Evolutionary conservation across 495 filamentous ascomycete genomes (phyloP).

Genomic region (Aspergillus baeticus): DNA sequence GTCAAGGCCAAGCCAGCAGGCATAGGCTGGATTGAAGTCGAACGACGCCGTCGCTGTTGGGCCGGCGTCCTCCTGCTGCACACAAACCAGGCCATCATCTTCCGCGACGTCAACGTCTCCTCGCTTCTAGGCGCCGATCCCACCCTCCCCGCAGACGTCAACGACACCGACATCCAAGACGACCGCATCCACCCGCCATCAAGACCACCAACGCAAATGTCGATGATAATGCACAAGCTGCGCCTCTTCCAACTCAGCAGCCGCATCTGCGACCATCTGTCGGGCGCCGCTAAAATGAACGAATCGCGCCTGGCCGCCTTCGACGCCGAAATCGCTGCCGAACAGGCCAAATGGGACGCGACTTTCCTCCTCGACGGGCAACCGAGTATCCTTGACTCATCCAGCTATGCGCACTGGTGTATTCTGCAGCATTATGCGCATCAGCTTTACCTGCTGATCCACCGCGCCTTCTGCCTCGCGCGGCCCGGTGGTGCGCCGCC

Average conservation of each 20-base stretch:
- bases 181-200: conserved; percentile 9
- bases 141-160: conserved; percentile 5
- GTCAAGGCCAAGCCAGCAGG: no score
- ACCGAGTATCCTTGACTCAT: conserved; percentile 18
- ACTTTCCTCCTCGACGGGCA: conserved; percentile 15
- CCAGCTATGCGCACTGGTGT: conserved; percentile 21
- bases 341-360: conserved; percentile 21
- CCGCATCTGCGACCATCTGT: conserved; percentile 19
- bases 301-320: not conserved
- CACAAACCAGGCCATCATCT: conserved; percentile 22
- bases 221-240: conserved; percentile 20
- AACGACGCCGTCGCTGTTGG: conserved; percentile 25
- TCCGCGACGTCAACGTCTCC: conserved; percentile 22
- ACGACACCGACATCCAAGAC: conserved; percentile 7
- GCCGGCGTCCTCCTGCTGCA: conserved; percentile 20
- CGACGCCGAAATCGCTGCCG: conserved; percentile 12
- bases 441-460: conserved; percentile 24
- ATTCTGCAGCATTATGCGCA: conserved; percentile 23
- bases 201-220: conserved; percentile 22
- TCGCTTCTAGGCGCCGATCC: conserved; percentile 15
- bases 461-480: conserved; percentile 13
- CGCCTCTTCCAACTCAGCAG: conserved; percentile 18
- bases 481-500: no score
- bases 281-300: not conserved
- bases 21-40: conserved; percentile 3